Base-by-base conservation (phyloP, 2,329 filamentous ascomycete genomes). In the Zalaria obscura region DNA sequence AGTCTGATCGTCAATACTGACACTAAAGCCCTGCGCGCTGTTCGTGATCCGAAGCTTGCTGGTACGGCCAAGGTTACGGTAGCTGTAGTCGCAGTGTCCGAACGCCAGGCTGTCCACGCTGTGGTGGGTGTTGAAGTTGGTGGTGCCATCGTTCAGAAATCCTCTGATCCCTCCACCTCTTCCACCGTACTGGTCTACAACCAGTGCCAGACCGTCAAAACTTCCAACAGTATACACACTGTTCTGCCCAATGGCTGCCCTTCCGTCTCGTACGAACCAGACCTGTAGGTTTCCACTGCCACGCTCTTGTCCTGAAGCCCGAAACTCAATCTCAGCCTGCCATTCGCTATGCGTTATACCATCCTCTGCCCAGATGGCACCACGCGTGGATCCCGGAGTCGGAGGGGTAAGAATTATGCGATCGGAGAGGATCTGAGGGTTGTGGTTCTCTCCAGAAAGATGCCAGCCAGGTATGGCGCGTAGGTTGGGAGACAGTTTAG, bases 341-440 rank as follows among this genome's bases (percentile, higher is more conserved):
- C 87, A 98, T 59, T 80, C 72, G 8, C 45, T 38, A 45, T 79
- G 67, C 51, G 75, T 62, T 38, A 83, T 68, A 29, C 71, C 55
- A 44, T 68, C 67, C 47, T 87, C 76, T 28, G 80, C 70, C 89
- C 91, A 98, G 51, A 91, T 59, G 39, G 83, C 80, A 46, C 85
- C 84, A 58, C 87, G 78, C 55, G 83, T 79, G 63, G 87, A 87
- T 42, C 91, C 91, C 4, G 87, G 86, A 38, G 78, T 79, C 9
- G 87, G 80, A 7, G 91, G 89, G 1, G 91, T 98, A 43, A 98
- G 75, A 58, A 98, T 83, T 45, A 96, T 58, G 59, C 88, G 86
- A 69, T 96, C 89, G 50, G 87, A 93, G 45, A 95, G 75, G 48
- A 79, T 57, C 48, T 74, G 67, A 40, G 75, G 70, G 8, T 64